These are phyloP conservation scores for Lyophyllum semitale DNA, from an alignment of 768 basidiomycete species.

Conservation along the genomic window DNA sequence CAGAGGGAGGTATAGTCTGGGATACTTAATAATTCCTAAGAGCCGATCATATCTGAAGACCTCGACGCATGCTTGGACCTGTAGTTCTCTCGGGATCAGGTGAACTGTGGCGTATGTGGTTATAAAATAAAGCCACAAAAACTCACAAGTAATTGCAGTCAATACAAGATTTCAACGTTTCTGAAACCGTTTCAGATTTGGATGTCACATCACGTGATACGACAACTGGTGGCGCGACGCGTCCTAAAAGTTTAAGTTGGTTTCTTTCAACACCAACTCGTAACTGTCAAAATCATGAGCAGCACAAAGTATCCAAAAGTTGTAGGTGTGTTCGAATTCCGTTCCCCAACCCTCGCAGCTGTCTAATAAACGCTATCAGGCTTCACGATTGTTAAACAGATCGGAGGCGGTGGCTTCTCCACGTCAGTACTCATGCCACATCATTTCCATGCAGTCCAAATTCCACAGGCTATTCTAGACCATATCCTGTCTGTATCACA, in stretches of 20 bases:
- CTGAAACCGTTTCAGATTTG: too few relatives aligned
- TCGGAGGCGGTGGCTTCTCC: conserved; percentile 89
- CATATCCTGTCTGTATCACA: not conserved
- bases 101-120: too few relatives aligned
- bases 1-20: too few relatives aligned
- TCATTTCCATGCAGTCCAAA: not conserved
- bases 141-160: too few relatives aligned
- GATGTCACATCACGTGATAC: not conserved
- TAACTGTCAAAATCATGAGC: not conserved
- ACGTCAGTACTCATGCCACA: conserved; percentile 48
- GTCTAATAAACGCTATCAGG: conserved; percentile 39
- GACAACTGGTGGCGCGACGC: conserved; percentile 7
- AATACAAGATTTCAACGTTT: too few relatives aligned
- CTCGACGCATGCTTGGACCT: too few relatives aligned
- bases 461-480: not conserved
- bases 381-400: conserved; percentile 69
- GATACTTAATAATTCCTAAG: too few relatives aligned
- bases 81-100: too few relatives aligned
- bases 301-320: conserved; percentile 40
- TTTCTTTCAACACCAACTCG: not conserved
- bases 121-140: too few relatives aligned
- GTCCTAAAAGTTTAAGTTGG: not conserved
- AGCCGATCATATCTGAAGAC: too few relatives aligned
- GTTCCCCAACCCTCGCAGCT: not conserved
- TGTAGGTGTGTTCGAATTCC: conserved; percentile 31